Evolutionary conservation across 371 early-diverging fungal genomes (phyloP), one percentile per base, ranked within the genome.

Genomic region (Lichtheimia hyalospora): DNA sequence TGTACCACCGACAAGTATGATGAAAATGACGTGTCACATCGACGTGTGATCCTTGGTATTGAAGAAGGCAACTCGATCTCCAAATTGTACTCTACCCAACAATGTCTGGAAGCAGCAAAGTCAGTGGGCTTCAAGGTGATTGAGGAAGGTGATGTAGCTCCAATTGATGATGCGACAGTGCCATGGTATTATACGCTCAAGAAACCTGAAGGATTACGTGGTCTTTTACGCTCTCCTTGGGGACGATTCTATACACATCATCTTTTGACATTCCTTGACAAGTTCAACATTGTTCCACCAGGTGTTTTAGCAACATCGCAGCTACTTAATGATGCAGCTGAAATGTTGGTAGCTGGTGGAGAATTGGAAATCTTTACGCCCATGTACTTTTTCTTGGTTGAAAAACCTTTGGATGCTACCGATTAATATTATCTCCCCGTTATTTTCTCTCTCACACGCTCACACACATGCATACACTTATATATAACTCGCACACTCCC

Each of bases 31-130:
- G 74, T 81, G 23, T 67, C 63, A 6, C 89, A 89, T 65, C 81
- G 79, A 63, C 78, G 77, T 57, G 77, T 92, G n/a, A 81, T 89
- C 25, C 83, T 82, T 48, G 88, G 81, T 41, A 83, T 92, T 51
- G 92, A 92, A 39, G 84, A 88, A 49, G 92, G 92, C n/a, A 88
- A 92, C 67, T 85, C 89, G 0, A 88, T 92, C 53, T 82, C 89
- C 58, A 89, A 90, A 68, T 73, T 92, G 24, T 89, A 88, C 63
- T 73, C 82, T 53, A 85, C 84, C 14, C 56, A 66, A 27, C 73
- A 79, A n/a, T 84, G 84, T 27, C 63, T 88, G n/a, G 74, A 78
- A 53, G 91, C 89, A 21, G 74, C 88, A 46, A 84, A 82, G 63
- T 75, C 76, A 7, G 87, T 89, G 8, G 90, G 92, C 2, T 92